phyloP scores from a whole-genome alignment of 179 eudicot genomes.

The Silene coronaria region DNA sequence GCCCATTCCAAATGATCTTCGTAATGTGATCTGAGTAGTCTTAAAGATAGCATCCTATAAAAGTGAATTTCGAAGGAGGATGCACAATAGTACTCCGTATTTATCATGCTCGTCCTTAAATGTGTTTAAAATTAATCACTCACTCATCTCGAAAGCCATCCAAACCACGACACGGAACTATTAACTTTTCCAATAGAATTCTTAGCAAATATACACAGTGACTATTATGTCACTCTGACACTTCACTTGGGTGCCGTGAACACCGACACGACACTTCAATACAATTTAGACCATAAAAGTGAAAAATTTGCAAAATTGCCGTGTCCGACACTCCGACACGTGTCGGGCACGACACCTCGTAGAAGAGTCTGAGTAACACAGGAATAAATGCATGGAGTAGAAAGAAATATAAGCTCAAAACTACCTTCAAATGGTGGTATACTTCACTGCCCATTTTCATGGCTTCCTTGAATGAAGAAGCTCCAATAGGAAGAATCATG shows the following conservation, averaged over 20 bases:
- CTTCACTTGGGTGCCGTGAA: no score
- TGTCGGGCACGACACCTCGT: no score
- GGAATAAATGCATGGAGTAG: neutral
- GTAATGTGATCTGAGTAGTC: no score
- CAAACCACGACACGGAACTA: neutral
- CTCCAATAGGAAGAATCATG: slow-evolving; percentile 92
- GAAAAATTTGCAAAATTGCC: no score
- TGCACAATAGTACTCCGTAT: neutral
- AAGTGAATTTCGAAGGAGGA: neutral
- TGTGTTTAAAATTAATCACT: neutral
- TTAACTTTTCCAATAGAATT: neutral
- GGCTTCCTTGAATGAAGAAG: slow-evolving; percentile 79
- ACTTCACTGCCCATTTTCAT: slow-evolving; percentile 99
- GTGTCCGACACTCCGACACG: no score
- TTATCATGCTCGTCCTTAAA: neutral
- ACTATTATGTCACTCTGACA: no score
- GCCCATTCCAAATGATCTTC: neutral
- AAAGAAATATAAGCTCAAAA: neutral
- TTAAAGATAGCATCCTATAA: neutral
- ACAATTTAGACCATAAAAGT: no score
- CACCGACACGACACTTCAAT: no score
- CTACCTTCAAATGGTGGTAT: slow-evolving; percentile 80
- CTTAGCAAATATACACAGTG: neutral
- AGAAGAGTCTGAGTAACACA: no score
- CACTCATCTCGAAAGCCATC: neutral